Percentiles rank a stretch among this genome's conserved stretches.
phyloP scores from a whole-genome alignment of 768 basidiomycete genomes.

The Naematelia aurantialba region DNA sequence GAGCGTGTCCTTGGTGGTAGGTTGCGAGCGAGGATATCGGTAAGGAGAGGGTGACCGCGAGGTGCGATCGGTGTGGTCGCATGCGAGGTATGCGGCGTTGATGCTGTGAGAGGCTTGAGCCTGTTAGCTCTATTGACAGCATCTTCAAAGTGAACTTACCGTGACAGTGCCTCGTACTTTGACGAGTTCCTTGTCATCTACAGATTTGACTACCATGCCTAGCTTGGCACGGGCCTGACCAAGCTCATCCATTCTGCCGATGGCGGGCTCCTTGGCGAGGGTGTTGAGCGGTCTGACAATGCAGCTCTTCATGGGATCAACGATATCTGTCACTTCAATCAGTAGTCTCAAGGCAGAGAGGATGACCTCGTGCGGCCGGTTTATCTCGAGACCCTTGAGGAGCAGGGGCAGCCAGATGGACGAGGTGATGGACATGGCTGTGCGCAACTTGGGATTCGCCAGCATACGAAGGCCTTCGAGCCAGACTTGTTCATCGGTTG shows the following conservation, averaged over 20 bases:
- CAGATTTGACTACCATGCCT: constrained; percentile 10
- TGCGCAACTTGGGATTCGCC: constrained; percentile 24
- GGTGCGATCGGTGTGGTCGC: background rate
- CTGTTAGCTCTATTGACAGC: too few relatives aligned
- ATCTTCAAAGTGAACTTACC: constrained; percentile 1
- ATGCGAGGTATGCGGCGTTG: constrained; percentile 7
- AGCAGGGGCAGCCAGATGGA: constrained; percentile 44
- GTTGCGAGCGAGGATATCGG: constrained; percentile 32
- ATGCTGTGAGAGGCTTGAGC: constrained; percentile 5
- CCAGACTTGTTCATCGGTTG: constrained; percentile 32
- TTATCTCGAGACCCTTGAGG: constrained; percentile 30
- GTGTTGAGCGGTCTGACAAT: constrained; percentile 33
- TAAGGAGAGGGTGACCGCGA: constrained; percentile 30
- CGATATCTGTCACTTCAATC: constrained; percentile 19
- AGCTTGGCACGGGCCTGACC: constrained; percentile 8
- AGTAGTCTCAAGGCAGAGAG: constrained; percentile 23
- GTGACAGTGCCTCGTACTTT: background rate
- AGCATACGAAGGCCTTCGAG: constrained; percentile 37
- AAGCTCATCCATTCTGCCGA: constrained; percentile 16
- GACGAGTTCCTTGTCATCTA: constrained; percentile 3
- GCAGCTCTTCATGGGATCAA: constrained; percentile 40
- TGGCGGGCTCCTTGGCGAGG: constrained; percentile 13
- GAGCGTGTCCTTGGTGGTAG: constrained; percentile 23
- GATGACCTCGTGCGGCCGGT: constrained; percentile 24
- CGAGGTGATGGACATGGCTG: constrained; percentile 26